Evolutionary conservation across 1,284 basidiomycete species (phyloP), one percentile per base, ranked within the genome.

Genomic region (Mycena citricolor): DNA sequence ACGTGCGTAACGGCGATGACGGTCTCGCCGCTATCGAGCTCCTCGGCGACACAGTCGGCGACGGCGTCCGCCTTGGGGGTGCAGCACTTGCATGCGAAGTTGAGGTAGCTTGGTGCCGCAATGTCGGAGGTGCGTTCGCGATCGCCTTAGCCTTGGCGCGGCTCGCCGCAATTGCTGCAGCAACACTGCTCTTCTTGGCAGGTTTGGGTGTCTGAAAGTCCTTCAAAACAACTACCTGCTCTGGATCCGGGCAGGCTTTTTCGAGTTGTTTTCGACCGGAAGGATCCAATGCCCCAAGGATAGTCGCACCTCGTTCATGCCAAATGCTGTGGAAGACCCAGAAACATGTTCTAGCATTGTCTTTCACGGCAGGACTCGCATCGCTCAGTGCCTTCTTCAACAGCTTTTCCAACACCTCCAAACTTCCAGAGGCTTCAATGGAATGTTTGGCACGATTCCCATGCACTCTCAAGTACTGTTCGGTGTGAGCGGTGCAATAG

Each of bases 301-400:
- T 77, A 2, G 61, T 60, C 16, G 66, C 63, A 13, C 79, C 92
- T 44, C 78, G 73, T 17, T 83, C 79, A 22, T 77, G 75, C 91
- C 92, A 98, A 8, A 90, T 65, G 4, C 64, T 63, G 39, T 92
- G 73, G 56, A 91, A 93, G 19, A 71, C 69, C 92, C 93, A 97
- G 64, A 90, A 99, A 3, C 78, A 70, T 3, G 71, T 63, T 19
- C 97, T 80, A 2, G 83, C 82, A 32, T 69, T 76, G 55, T 93
- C 90, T 44, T 86, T 76, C 11, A 94, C 93, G 33, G 74, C 73
- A 12, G 88, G 82, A 63, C 90, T 97, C 2, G 83, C 67, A 62
- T 99, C 97, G 1, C 62, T 70, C 22, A 99, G 64, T 4, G 79
- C 77, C 56, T 82, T 89, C 61, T 78, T 83, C 28, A 97, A 56